A percentile compares a stretch with the other conserved stretches of the same genome.
Conservation (phyloP, 148 eudicot species). For the Rheum nobile region DNA sequence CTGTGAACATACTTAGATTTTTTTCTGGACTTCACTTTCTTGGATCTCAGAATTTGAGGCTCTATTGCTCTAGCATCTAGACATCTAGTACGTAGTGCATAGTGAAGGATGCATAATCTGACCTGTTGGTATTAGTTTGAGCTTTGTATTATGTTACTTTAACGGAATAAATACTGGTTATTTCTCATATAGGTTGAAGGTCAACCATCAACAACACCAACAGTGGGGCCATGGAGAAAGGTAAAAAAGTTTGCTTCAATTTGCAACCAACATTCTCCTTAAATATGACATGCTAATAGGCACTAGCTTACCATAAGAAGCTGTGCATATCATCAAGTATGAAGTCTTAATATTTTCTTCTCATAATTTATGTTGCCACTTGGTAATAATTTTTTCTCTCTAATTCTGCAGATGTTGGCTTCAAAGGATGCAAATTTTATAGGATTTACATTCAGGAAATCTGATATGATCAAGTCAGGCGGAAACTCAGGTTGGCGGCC, state of each 20-base stretch:
- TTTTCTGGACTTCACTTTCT: neutral
- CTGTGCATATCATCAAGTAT: neutral
- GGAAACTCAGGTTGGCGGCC: slow-evolving; percentile 38
- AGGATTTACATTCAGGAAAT: slow-evolving; percentile 65
- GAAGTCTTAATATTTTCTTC: neutral
- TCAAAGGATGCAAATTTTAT: slow-evolving; percentile 70
- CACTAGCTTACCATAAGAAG: neutral
- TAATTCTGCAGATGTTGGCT: slow-evolving; percentile 53
- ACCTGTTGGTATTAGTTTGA: neutral
- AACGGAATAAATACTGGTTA: neutral
- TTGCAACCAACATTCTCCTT: neutral
- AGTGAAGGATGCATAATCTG: neutral
- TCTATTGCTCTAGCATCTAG: neutral
- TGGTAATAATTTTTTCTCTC: neutral
- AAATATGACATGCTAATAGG: neutral
- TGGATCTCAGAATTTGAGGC: neutral
- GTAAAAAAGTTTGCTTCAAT: slow-evolving; percentile 14
- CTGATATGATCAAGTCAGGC: slow-evolving; percentile 45
- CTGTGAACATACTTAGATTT: neutral
- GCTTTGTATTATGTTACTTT: neutral
- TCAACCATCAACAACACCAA: slow-evolving; percentile 31
- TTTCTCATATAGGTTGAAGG: slow-evolving; percentile 31
- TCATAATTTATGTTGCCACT: neutral
- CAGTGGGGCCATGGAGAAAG: slow-evolving; percentile 72
- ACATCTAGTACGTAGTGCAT: no score